phyloP scores from a whole-genome alignment of 2,329 filamentous ascomycete genomes.

The Stemphylium vesicarium region DNA sequence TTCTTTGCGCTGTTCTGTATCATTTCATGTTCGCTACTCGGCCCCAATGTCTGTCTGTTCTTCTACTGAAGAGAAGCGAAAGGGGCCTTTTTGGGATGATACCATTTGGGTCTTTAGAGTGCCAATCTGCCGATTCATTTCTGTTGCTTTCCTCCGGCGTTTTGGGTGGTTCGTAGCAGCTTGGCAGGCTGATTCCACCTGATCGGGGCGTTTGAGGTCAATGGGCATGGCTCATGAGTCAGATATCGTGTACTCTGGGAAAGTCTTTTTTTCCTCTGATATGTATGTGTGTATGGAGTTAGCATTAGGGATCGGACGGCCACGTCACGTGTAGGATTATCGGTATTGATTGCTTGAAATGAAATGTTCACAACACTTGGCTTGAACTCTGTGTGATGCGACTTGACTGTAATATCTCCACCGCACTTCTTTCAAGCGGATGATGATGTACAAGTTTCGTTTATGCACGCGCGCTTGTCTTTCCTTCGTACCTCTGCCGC shows the following conservation, averaged over 20 bases:
- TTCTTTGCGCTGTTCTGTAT: not conserved
- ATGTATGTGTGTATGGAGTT: not conserved
- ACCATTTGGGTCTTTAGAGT: constrained; percentile 33
- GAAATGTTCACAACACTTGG: not conserved
- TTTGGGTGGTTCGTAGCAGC: constrained; percentile 23
- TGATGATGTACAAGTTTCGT: no score
- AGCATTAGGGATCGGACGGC: not conserved
- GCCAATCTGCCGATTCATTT: constrained; percentile 23
- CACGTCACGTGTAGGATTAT: constrained; percentile 28
- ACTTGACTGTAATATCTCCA: no score
- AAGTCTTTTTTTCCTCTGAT: constrained; percentile 3
- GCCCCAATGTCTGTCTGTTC: constrained; percentile 3
- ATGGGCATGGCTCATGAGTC: constrained; percentile 14
- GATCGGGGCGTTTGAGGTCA: constrained; percentile 21
- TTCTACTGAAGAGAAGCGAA: constrained; percentile 5
- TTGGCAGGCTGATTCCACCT: constrained; percentile 16
- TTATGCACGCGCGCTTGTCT: no score
- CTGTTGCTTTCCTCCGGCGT: constrained; percentile 30
- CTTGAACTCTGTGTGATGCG: no score
- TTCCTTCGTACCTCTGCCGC: no score
- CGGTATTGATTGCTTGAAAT: constrained; percentile 15
- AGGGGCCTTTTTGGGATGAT: constrained; percentile 37
- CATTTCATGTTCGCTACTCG: constrained; percentile 16
- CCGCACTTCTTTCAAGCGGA: no score
- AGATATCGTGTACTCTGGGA: constrained; percentile 17